Conservation (phyloP, 345 rosid genomes). For the Ricinus communis region DNA sequence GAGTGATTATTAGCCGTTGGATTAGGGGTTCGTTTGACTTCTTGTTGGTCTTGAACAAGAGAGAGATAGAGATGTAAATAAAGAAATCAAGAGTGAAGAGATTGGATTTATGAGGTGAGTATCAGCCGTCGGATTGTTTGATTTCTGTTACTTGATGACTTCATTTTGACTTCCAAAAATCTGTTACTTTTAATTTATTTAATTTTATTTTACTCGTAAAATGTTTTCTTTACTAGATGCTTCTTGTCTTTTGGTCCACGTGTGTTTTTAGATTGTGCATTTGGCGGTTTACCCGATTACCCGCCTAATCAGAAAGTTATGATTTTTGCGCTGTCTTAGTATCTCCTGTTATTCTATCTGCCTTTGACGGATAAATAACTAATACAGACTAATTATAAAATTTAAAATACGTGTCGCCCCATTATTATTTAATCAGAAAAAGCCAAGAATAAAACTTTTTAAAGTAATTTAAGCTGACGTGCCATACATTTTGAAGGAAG, state of each 20-base stretch:
- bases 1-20: slow-evolving; percentile 14
- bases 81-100: background rate
- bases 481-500: too few relatives aligned
- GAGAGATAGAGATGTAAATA: background rate
- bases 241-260: background rate
- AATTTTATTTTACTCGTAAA: background rate
- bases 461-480: too few relatives aligned
- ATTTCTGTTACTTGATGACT: background rate
- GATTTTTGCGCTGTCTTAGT: too few relatives aligned
- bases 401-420: too few relatives aligned
- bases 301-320: too few relatives aligned
- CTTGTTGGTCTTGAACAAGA: too few relatives aligned
- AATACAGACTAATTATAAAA: too few relatives aligned
- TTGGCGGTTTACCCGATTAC: too few relatives aligned
- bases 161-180: slow-evolving; percentile 12
- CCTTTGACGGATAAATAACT: too few relatives aligned
- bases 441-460: too few relatives aligned
- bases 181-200: background rate
- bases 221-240: background rate
- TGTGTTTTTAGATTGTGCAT: background rate
- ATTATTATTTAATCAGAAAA: too few relatives aligned
- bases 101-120: background rate
- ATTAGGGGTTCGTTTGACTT: slow-evolving; percentile 1
- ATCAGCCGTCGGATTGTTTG: slow-evolving; percentile 29
- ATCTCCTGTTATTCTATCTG: too few relatives aligned